phyloP scores from a whole-genome alignment of 2,329 filamentous ascomycete species.

The Neonectria ditissima region DNA sequence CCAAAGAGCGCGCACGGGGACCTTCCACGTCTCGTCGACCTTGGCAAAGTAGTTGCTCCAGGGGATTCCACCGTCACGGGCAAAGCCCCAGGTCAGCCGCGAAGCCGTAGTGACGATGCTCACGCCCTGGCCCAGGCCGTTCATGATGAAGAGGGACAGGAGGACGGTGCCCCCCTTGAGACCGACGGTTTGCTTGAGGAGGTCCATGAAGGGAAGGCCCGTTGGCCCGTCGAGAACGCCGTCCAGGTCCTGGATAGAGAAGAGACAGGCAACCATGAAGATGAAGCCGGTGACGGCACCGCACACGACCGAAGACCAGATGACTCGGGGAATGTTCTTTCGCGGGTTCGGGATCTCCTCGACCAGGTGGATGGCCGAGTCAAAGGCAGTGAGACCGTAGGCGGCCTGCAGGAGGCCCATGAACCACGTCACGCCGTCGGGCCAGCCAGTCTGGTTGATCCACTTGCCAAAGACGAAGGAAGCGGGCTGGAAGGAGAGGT shows the following conservation, averaged over 20 bases:
- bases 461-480: conserved; percentile 65
- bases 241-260: conserved; percentile 61
- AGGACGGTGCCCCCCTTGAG: conserved; percentile 57
- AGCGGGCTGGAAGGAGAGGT: conserved; percentile 60
- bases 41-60: conserved; percentile 59
- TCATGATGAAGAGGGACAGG: conserved; percentile 66
- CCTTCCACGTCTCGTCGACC: conserved; percentile 61
- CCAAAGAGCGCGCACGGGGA: conserved; percentile 64
- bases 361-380: conserved; percentile 69
- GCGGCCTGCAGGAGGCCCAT: conserved; percentile 67
- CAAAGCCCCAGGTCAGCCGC: conserved; percentile 65
- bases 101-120: conserved; percentile 64
- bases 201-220: conserved; percentile 62
- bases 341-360: conserved; percentile 67
- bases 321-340: conserved; percentile 62
- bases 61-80: conserved; percentile 63
- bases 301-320: conserved; percentile 64
- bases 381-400: conserved; percentile 64
- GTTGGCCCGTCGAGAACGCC: conserved; percentile 53
- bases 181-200: conserved; percentile 53
- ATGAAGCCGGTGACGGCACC: conserved; percentile 62
- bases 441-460: conserved; percentile 62
- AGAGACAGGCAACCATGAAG: conserved; percentile 65
- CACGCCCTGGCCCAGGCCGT: conserved; percentile 65
- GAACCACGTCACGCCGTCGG: conserved; percentile 68